phyloP scores from a whole-genome alignment of 164 flowering plant species.

The Litsea cubeba region DNA sequence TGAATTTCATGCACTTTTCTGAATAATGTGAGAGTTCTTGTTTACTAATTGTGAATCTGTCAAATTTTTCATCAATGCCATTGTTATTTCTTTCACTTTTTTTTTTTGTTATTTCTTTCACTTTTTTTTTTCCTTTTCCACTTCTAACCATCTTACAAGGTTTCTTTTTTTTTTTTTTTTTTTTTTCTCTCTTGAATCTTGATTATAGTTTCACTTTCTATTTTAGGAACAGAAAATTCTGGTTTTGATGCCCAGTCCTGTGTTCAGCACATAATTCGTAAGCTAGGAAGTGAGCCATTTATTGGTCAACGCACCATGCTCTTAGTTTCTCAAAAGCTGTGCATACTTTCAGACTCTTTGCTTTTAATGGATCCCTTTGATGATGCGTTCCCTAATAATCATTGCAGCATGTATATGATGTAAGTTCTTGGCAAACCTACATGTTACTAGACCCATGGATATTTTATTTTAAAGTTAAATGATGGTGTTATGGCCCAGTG shows the following conservation, averaged over 20 bases:
- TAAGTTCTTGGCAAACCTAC: slow-evolving; percentile 32
- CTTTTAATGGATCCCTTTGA: slow-evolving; percentile 86
- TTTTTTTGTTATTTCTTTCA: too few relatives aligned
- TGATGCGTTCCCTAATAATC: slow-evolving; percentile 52
- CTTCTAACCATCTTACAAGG: not conserved
- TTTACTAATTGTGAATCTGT: too few relatives aligned
- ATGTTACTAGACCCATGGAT: too few relatives aligned
- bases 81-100: not conserved
- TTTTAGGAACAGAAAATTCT: slow-evolving; percentile 31
- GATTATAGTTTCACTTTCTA: slow-evolving; percentile 7
- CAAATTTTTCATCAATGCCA: not conserved
- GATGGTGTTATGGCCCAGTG: too few relatives aligned
- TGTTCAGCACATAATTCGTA: slow-evolving; percentile 78
- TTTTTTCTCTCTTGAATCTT: not conserved
- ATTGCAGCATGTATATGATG: slow-evolving; percentile 61
- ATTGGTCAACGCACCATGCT: slow-evolving; percentile 71
- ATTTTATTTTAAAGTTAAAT: too few relatives aligned
- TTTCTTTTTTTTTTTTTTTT: too few relatives aligned
- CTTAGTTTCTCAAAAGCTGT: slow-evolving; percentile 56
- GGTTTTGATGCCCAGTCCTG: slow-evolving; percentile 40
- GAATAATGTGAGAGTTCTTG: too few relatives aligned
- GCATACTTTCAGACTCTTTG: slow-evolving; percentile 52
- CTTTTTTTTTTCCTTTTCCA: not conserved
- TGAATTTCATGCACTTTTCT: too few relatives aligned
- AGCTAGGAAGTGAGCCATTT: slow-evolving; percentile 65